Base-by-base conservation (phyloP, 2,329 filamentous ascomycete genomes). In the Calonectria ilicicola region DNA sequence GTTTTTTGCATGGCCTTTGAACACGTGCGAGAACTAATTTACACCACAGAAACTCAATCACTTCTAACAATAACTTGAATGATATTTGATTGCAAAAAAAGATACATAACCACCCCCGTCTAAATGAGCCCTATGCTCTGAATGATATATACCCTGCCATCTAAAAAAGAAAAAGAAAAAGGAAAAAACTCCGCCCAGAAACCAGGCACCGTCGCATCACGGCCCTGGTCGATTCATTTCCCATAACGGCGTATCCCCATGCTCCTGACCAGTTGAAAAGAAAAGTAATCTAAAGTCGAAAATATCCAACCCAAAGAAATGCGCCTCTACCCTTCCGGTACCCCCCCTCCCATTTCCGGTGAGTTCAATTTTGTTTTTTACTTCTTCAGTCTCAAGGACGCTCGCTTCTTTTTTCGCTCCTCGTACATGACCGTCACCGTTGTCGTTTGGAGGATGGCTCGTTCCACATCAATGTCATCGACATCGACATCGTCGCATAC, bases 401-500 rank as follows among this genome's bases (percentile, higher is more conserved):
- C 44, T 12, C 65, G 46, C 44, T 53, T 27, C 49, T 56, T 67
- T 21, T 63, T 42, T 44, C 74, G 70, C 2, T 76, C 72, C 23
- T 78, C 78, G 15, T 77, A 78, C 58, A 74, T 74, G 6, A 80
- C 77, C 23, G 74, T 78, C 19, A 80, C 78, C 14, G 78, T 80
- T 29, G 72, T 77, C 21, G 77, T 80, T 62, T 78, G 77, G 5
- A 79, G 70, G 65, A 80, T 80, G 8, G 74, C 77, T 38, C 60
- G 67, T 23, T 72, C 73, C 12, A 66, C 49, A n/a, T 80, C 77
- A 3, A 72, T 62, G 17, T 77, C 77, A 15, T 79, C 77, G 10
- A 66, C 49, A n/a, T 80, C 77, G 3, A 72, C 64, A 10, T 77
- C 76, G 21, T 78, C 77, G 10, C 69, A 72, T 5, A 51, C 65